Evolutionary conservation across 768 basidiomycete species (phyloP), one percentile per base, ranked within the genome.

Genomic region (Serendipita vermifera): DNA sequence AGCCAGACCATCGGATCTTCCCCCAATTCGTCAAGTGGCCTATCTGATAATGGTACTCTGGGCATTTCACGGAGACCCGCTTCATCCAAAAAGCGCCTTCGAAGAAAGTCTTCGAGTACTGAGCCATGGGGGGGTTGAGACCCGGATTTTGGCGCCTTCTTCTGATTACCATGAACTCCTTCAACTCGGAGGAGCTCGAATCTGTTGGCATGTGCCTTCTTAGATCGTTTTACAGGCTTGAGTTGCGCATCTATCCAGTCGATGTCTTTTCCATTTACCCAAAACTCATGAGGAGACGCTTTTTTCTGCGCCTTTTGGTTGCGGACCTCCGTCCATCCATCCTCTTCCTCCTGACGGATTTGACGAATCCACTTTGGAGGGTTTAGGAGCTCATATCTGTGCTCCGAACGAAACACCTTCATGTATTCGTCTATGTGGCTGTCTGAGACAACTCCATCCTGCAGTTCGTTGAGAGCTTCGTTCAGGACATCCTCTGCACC

Each of bases 331-430:
- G 15, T 51, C 46, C 46, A 51, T 7, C 46, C 46, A n/a, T n/a
- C n/a, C 20, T 29, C 46, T 31, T 36, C 58, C 24, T 32, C 9
- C n/a, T 20, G 20, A 29, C 11, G 46, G n/a, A n/a, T n/a, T n/a
- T 15, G 9, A 29, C 29, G 11, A 22, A 51, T 70, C 80, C 79
- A 81, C 3, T 27, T 55, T 0, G 81, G 80, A 0, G 78, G 77
- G 0, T 60, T 38, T 2, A 35, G 20, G 24, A 87, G 57, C 20
- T 64, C 62, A n/a, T 72, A 70, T 22, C 67, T 66, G 13, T 81
- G 77, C 24, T 77, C 79, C 0, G 78, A 75, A 58, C 78, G 69
- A 7, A 71, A 70, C 2, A 70, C 64, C 3, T 65, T 57, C 3
- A 85, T 65, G 60, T 77, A 74, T 5, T 67, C 60, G 26, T 65